Conservation (phyloP, 345 rosid genomes). For the Moringa oleifera region DNA sequence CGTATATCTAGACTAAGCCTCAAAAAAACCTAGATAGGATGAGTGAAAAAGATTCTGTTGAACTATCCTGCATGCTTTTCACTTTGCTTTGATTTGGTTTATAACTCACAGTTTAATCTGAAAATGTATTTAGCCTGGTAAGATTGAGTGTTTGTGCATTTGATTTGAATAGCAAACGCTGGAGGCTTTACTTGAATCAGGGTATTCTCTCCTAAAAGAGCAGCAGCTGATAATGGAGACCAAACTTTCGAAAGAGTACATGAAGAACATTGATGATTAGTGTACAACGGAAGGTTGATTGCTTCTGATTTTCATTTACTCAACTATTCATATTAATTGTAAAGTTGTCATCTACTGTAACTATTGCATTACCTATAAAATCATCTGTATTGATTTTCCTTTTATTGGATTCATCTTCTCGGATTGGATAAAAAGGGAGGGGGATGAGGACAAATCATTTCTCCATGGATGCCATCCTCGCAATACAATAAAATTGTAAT, state of each 20-base stretch:
- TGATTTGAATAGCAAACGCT: constrained; percentile 68
- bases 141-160: background rate
- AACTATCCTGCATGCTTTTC: background rate
- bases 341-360: too few species aligned
- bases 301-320: too few species aligned
- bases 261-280: constrained; percentile 72
- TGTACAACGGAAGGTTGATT: background rate
- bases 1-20: background rate
- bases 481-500: too few species aligned
- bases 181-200: constrained; percentile 89
- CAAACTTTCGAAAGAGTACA: constrained; percentile 87
- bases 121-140: background rate
- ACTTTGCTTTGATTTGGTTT: background rate
- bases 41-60: background rate
- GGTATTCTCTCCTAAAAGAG: constrained; percentile 68
- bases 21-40: too few species aligned
- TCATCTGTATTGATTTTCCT: too few species aligned
- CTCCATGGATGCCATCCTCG: too few species aligned
- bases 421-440: too few species aligned
- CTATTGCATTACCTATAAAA: too few species aligned
- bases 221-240: constrained; percentile 67
- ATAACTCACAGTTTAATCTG: background rate
- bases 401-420: too few species aligned
- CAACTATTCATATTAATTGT: too few species aligned
- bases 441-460: too few species aligned